Conservation (phyloP, 139 green algal species). For the Chlamydomonas eustigma region DNA sequence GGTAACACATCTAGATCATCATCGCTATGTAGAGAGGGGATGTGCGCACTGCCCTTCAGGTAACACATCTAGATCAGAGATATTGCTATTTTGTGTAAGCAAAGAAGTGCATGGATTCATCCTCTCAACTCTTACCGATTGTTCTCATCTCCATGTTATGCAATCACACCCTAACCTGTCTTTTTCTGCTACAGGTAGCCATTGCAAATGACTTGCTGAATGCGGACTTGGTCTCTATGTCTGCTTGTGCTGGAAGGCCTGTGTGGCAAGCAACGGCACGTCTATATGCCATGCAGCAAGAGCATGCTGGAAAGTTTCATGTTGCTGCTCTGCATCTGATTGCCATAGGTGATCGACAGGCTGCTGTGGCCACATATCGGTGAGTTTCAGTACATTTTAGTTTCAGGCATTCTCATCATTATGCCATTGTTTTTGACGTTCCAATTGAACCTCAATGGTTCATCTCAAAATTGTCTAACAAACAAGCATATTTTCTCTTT, state of each 20-base stretch:
- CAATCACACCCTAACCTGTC: too few species aligned
- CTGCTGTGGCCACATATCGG: not conserved
- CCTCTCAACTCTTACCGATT: too few species aligned
- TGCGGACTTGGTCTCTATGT: conserved; percentile 14
- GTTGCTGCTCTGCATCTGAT: conserved; percentile 17
- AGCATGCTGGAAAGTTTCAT: conserved; percentile 13
- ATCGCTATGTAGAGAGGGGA: conserved; percentile 5
- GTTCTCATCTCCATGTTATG: too few species aligned
- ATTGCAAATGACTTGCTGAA: not conserved
- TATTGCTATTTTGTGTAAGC: too few species aligned
- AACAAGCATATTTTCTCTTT: too few species aligned
- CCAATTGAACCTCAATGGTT: too few species aligned
- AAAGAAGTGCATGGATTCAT: too few species aligned
- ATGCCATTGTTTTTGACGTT: too few species aligned
- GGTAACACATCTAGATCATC: conserved; percentile 3
- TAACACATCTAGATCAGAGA: too few species aligned
- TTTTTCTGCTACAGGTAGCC: conserved; percentile 1
- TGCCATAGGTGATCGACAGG: conserved; percentile 9
- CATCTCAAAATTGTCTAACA: too few species aligned
- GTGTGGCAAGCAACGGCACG: not conserved
- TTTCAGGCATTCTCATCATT: too few species aligned
- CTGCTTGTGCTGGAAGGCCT: not conserved
- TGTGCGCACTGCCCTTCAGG: conserved; percentile 5
- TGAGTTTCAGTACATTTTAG: too few species aligned
- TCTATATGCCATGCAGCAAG: conserved; percentile 6